These are phyloP conservation scores for Lentinula guzmanii DNA, from an alignment of 768 basidiomycete species.

Conservation along the genomic window DNA sequence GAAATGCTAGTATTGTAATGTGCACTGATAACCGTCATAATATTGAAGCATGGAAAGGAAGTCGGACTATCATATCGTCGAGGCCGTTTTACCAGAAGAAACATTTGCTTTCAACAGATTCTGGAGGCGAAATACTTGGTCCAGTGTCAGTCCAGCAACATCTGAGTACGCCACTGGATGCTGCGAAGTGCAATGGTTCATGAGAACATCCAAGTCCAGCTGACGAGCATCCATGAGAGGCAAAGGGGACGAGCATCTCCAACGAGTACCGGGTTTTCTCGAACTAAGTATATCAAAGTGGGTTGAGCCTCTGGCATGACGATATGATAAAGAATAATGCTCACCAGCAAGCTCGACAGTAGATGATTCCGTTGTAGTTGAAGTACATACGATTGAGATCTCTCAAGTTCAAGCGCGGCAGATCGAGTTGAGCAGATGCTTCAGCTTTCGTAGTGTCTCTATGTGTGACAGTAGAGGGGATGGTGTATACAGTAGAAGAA, in stretches of 20 bases:
- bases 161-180: conserved; percentile 3
- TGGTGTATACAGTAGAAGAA: neutral
- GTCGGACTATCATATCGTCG: neutral
- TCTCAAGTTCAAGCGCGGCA: neutral
- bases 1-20: too few relatives aligned
- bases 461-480: neutral
- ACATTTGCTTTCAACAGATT: conserved; percentile 1
- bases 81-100: neutral
- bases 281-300: neutral
- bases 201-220: conserved; percentile 1
- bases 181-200: conserved; percentile 4
- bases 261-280: neutral
- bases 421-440: neutral
- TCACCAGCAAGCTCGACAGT: conserved; percentile 3
- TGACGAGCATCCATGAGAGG: neutral
- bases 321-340: neutral
- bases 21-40: too few relatives aligned
- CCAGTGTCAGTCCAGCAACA: neutral
- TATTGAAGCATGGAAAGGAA: neutral
- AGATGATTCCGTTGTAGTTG: neutral
- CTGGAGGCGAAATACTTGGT: conserved; percentile 2
- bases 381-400: conserved; percentile 4
- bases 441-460: neutral
- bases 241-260: neutral
- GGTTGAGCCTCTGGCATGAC: neutral